phyloP scores from a whole-genome alignment of 1,284 basidiomycete genomes.

The Puccinia polysora region DNA sequence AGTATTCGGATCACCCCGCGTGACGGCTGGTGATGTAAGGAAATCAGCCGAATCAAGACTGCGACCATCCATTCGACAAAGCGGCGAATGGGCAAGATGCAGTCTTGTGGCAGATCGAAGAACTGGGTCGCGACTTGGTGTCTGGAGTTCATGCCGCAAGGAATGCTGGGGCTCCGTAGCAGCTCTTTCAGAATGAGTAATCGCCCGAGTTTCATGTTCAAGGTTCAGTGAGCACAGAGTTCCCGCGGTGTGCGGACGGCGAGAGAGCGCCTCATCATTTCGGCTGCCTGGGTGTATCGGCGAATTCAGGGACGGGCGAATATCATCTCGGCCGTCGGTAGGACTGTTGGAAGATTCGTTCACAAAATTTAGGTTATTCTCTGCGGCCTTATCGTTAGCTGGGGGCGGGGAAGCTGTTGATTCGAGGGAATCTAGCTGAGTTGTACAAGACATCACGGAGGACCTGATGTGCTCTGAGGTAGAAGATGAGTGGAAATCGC shows the following conservation, averaged over 20 bases:
- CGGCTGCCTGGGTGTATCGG: not conserved
- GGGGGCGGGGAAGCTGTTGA: not conserved
- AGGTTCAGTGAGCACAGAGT: not conserved
- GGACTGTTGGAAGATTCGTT: not conserved
- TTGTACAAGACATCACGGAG: not conserved
- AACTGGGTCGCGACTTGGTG: conserved; percentile 10
- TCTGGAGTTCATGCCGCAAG: not conserved
- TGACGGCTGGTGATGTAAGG: conserved; percentile 20
- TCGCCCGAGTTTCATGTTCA: not conserved
- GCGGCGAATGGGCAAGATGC: conserved; percentile 22
- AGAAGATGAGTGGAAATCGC: not conserved
- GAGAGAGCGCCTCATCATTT: not conserved
- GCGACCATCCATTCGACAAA: conserved; percentile 12
- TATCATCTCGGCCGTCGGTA: not conserved
- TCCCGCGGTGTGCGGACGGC: conserved; percentile 12
- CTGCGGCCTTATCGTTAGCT: not conserved
- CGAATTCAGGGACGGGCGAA: not conserved
- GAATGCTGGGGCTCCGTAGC: conserved; percentile 27
- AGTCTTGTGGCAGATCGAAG: conserved; percentile 8
- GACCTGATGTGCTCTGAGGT: not conserved
- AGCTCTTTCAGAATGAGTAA: conserved; percentile 2
- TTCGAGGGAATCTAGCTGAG: not conserved
- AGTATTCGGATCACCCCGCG: not conserved
- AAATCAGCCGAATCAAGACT: conserved; percentile 25
- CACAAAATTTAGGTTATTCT: not conserved